phyloP scores from a whole-genome alignment of 257 asterid species.

The Ilex asprella region DNA sequence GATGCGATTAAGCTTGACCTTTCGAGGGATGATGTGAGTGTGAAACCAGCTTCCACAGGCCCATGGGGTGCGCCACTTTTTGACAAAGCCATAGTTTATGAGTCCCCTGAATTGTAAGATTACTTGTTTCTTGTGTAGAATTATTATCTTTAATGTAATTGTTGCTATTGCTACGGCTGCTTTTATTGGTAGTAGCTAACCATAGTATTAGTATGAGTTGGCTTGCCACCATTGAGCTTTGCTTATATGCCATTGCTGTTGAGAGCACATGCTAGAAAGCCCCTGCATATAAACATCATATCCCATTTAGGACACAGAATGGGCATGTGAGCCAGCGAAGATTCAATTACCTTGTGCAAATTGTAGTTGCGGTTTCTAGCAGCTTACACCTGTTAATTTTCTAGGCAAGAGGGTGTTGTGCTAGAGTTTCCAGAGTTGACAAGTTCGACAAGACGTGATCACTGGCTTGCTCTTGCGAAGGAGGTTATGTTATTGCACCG shows the following conservation, averaged over 20 bases:
- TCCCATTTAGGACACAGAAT: too few relatives aligned
- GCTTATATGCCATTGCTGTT: too few relatives aligned
- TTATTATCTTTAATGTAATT: too few relatives aligned
- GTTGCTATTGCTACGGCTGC: too few relatives aligned
- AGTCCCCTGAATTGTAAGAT: conserved; percentile 72
- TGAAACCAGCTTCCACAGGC: conserved; percentile 71
- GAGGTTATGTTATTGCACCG: conserved; percentile 64
- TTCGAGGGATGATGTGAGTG: conserved; percentile 39
- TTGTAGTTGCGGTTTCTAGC: too few relatives aligned
- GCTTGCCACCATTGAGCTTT: background rate
- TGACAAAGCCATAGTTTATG: conserved; percentile 74
- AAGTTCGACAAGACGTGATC: conserved; percentile 85
- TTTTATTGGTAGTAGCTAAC: background rate
- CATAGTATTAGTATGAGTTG: background rate
- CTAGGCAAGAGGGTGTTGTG: conserved; percentile 59
- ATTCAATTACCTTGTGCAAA: too few relatives aligned
- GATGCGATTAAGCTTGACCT: conserved; percentile 70
- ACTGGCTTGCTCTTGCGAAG: conserved; percentile 76
- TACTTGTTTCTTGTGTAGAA: too few relatives aligned
- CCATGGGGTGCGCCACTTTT: conserved; percentile 98
- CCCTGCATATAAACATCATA: too few relatives aligned
- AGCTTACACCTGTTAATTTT: background rate
- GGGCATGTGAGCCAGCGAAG: too few relatives aligned
- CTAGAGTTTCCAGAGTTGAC: conserved; percentile 91
- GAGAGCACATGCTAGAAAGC: too few relatives aligned